Evolutionary conservation across 495 filamentous ascomycete genomes (phyloP).

Genomic region (Parachaetomium inaequale): DNA sequence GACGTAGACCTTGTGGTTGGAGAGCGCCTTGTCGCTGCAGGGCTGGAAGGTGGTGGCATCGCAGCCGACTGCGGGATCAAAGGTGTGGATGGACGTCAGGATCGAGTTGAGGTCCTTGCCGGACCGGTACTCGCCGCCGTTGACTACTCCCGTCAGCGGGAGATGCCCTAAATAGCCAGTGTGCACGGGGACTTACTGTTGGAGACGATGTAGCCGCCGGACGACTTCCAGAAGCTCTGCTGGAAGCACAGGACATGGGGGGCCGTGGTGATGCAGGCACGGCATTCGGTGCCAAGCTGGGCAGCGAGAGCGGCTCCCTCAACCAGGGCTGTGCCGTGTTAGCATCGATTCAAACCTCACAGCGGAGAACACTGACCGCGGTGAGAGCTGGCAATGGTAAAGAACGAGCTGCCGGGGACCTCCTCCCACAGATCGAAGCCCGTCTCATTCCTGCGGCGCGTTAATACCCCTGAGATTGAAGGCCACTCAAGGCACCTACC

Average conservation of each 20-base stretch:
- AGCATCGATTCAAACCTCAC: conserved; percentile 1
- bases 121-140: conserved; percentile 44
- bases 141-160: conserved; percentile 26
- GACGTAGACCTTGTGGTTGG: conserved; percentile 61
- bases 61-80: conserved; percentile 58
- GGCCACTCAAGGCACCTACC: conserved; percentile 36
- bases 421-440: conserved; percentile 75
- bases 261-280: conserved; percentile 50
- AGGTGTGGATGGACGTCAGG: conserved; percentile 60
- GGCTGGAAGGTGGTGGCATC: conserved; percentile 59
- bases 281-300: conserved; percentile 41
- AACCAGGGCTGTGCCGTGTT: conserved; percentile 45
- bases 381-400: conserved; percentile 42
- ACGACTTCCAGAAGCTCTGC: conserved; percentile 59
- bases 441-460: conserved; percentile 44
- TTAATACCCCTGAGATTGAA: background rate
- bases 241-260: conserved; percentile 60
- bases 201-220: conserved; percentile 53
- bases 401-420: conserved; percentile 60
- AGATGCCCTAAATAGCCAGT: background rate
- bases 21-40: conserved; percentile 57
- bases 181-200: conserved; percentile 42
- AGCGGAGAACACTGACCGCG: conserved; percentile 25
- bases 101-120: conserved; percentile 63
- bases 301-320: conserved; percentile 59